Evolutionary conservation across 2,329 filamentous ascomycete genomes (phyloP).

Genomic region (Clarireedia paspali): DNA sequence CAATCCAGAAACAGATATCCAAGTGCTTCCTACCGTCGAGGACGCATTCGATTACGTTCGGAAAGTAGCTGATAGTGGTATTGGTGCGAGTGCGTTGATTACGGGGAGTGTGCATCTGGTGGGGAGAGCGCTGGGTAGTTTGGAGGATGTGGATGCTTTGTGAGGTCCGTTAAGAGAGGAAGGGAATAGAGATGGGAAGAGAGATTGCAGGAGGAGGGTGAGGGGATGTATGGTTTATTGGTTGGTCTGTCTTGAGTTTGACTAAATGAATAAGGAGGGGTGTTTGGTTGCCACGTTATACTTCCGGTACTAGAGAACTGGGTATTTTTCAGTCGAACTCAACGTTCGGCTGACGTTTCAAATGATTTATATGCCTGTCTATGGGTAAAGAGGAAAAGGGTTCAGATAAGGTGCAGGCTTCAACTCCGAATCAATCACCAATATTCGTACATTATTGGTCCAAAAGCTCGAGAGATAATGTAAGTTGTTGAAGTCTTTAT

Average conservation of each 20-base stretch:
- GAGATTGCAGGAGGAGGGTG: not conserved
- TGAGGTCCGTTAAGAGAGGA: not conserved
- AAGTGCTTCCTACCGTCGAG: constrained; percentile 46
- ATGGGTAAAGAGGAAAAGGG: no score
- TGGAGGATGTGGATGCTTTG: constrained; percentile 42
- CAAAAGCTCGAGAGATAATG: no score
- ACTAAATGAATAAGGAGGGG: not conserved
- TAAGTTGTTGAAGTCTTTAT: not conserved
- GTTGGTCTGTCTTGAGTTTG: not conserved
- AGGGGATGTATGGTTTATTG: not conserved
- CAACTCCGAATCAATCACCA: no score
- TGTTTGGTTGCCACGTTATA: no score
- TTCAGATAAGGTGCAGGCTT: no score
- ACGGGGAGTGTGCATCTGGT: constrained; percentile 59
- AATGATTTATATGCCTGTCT: no score
- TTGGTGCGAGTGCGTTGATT: constrained; percentile 34
- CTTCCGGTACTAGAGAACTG: no score
- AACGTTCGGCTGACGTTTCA: no score
- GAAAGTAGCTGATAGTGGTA: constrained; percentile 22
- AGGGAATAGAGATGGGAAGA: not conserved
- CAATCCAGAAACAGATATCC: not conserved
- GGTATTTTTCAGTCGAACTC: no score
- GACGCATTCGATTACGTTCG: constrained; percentile 45
- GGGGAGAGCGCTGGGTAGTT: constrained; percentile 61
- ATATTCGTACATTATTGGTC: no score